Evolutionary conservation across 1,284 basidiomycete genomes (phyloP).

Genomic region (Rhizoctonia solani): DNA sequence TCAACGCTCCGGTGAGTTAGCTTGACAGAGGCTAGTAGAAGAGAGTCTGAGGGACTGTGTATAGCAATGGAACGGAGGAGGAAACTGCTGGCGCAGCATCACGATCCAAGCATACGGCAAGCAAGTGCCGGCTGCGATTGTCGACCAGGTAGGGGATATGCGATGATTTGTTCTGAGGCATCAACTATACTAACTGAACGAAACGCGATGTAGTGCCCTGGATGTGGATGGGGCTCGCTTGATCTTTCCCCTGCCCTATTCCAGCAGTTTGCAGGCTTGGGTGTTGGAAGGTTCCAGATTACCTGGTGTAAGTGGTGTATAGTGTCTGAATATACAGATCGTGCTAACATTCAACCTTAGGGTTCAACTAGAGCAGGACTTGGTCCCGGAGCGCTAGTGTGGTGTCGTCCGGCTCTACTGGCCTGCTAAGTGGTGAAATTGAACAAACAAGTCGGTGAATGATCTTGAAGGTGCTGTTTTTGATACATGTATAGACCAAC

Average conservation of each 20-base stretch:
- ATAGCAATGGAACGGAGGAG: neutral
- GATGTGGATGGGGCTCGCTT: neutral
- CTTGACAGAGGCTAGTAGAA: neutral
- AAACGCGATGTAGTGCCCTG: no score
- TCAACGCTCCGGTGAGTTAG: neutral
- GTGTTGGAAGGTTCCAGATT: neutral
- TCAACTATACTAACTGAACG: no score
- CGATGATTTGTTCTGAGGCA: neutral
- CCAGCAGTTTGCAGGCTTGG: neutral
- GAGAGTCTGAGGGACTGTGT: neutral
- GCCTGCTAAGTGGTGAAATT: no score
- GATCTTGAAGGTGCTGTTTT: no score
- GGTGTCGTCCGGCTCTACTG: no score
- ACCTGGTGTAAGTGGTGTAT: conserved; percentile 6
- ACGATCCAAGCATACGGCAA: neutral
- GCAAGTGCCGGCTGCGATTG: conserved; percentile 3
- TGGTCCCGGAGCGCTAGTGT: no score
- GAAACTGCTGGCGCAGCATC: conserved; percentile 1
- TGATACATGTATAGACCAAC: no score
- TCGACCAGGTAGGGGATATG: neutral
- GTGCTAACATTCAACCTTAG: no score
- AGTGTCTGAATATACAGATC: no score
- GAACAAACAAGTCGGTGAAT: no score
- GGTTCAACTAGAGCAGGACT: no score
- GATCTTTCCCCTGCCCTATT: neutral